Base-by-base conservation (phyloP, 2,329 filamentous ascomycete genomes). In the Podosphaera fusca region DNA sequence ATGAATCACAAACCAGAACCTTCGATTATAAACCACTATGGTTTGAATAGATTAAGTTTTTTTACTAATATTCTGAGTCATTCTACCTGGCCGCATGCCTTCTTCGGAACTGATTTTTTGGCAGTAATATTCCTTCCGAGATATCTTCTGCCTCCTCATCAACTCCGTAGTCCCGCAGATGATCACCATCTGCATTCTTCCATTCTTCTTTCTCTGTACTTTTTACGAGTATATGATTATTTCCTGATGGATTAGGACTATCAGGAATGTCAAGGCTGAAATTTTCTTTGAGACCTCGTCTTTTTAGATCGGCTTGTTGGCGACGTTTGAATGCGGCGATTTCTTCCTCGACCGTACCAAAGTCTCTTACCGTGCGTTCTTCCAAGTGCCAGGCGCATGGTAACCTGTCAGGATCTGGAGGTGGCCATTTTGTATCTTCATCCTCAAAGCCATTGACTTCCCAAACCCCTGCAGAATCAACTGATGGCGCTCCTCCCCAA, bases 391-490 rank as follows among this genome's bases (percentile, higher is more conserved):
- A 9, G 6, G 7, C 30, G 21, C 12, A 42, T 35, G 9, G 10
- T 33, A 52, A 56, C 68, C 79, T 82, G 34, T 82, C 79, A 29
- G 80, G 80, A 67, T 84, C 77, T 0, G 70, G 68, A 0, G 81
- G 81, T 31, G 81, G 81, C 81, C 81, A 84, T 66, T 78, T 72
- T 56, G 74, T 75, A 46, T 71, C 67, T 56, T 69, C 69, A 61
- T 80, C 76, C 69, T 92, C 87, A 67, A 89, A 85, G 1, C 80
- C 85, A 69, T 92, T 92, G 61, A 84, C 82, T 60, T 82, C 78
- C 80, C 84, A 77, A 58, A 79, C 76, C 0, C 64, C 59, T 2
- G 72, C 75, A 30, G 56, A 62, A 9, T 69, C 69, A 12, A 65
- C 56, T 12, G 45, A 56, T 3, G 76, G 79, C 21, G 69, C 72